These are phyloP conservation scores for Populus davidiana DNA, from an alignment of 345 rosid genomes.

Conservation along the genomic window DNA sequence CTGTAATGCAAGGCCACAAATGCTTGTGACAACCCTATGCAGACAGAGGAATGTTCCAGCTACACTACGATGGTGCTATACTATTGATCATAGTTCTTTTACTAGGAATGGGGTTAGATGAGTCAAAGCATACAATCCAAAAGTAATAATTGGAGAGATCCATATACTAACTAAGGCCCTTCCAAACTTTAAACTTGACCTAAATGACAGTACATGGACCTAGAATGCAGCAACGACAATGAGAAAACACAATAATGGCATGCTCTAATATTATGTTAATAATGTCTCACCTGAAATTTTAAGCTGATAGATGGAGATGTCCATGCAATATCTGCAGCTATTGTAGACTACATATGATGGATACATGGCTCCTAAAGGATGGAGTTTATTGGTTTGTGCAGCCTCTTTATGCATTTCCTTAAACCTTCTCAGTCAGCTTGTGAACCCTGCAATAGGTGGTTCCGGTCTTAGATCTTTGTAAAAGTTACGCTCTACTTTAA, in stretches of 20 bases:
- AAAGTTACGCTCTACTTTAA: too few species aligned
- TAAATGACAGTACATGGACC: neutral
- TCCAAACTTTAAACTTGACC: neutral
- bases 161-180: neutral
- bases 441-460: too few species aligned
- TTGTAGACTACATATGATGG: neutral
- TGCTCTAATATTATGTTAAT: neutral
- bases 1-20: neutral
- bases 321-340: neutral
- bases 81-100: neutral
- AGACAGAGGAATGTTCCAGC: neutral
- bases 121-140: neutral
- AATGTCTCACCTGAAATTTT: neutral
- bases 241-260: neutral
- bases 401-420: too few species aligned
- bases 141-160: neutral
- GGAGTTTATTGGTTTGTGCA: too few species aligned
- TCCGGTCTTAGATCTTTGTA: too few species aligned
- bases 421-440: too few species aligned
- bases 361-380: too few species aligned
- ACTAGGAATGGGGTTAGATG: neutral
- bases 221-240: neutral
- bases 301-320: neutral
- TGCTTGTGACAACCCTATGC: neutral
- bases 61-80: neutral